Percentiles rank a stretch among this genome's conserved stretches.
These are phyloP conservation scores for Neurospora cerealis DNA, from an alignment of 495 filamentous ascomycete genomes.

Conservation along the genomic window DNA sequence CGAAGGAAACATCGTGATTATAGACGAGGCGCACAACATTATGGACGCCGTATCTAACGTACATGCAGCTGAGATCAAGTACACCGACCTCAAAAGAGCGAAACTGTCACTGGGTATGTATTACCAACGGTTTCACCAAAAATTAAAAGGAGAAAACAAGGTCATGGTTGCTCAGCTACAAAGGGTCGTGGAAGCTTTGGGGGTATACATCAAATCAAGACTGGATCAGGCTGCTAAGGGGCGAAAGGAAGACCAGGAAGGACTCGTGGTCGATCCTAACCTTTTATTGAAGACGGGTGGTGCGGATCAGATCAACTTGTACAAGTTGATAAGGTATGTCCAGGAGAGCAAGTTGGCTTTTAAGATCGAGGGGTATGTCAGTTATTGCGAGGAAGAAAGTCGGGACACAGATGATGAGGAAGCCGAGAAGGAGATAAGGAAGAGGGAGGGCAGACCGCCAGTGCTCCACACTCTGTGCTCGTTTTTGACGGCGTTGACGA, in stretches of 20 bases:
- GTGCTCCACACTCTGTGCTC: constrained; percentile 74
- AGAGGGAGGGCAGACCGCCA: constrained; percentile 35
- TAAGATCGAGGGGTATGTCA: constrained; percentile 83
- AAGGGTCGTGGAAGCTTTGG: constrained; percentile 67
- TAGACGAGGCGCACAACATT: constrained; percentile 96
- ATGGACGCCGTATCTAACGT: constrained; percentile 90
- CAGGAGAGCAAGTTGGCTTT: constrained; percentile 88
- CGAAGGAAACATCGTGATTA: constrained; percentile 79
- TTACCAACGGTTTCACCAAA: constrained; percentile 76
- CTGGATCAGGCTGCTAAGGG: constrained; percentile 38
- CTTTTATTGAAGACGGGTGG: constrained; percentile 74
- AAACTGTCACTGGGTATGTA: constrained; percentile 70
- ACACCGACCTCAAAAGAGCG: constrained; percentile 60
- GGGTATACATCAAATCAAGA: constrained; percentile 31
- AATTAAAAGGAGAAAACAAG: constrained; percentile 78
- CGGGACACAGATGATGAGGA: neutral
- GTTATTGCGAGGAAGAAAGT: constrained; percentile 41
- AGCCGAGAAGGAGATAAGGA: neutral
- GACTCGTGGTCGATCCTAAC: constrained; percentile 47
- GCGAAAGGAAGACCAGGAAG: constrained; percentile 34
- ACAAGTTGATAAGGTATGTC: constrained; percentile 76
- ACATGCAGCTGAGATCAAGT: constrained; percentile 66
- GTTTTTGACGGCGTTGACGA: constrained; percentile 76
- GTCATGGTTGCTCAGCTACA: constrained; percentile 84
- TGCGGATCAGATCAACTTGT: constrained; percentile 90